These are phyloP conservation scores for Xerocomellus chrysenteron DNA, from an alignment of 768 basidiomycete species.

Conservation along the genomic window DNA sequence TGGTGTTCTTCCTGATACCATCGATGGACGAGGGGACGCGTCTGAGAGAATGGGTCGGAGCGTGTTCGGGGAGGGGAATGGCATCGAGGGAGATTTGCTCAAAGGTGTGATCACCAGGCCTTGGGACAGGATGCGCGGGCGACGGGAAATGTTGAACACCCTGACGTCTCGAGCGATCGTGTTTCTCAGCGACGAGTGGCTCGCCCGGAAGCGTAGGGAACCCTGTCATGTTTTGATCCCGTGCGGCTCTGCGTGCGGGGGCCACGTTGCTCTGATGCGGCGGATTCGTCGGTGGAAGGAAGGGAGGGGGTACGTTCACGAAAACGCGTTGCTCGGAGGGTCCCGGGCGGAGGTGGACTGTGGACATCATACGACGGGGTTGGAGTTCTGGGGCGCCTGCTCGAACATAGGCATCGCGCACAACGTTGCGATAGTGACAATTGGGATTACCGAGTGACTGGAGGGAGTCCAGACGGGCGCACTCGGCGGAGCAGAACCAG, in stretches of 20 bases:
- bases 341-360: neutral
- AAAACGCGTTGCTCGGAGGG: neutral
- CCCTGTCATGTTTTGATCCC: neutral
- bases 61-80: slow-evolving; percentile 7
- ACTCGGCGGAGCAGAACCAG: slow-evolving; percentile 28
- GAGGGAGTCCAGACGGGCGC: slow-evolving; percentile 29
- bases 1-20: slow-evolving; percentile 3
- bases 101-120: neutral
- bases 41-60: slow-evolving; percentile 8
- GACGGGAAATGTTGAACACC: neutral
- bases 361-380: slow-evolving; percentile 14
- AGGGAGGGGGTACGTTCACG: neutral
- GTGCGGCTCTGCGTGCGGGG: neutral
- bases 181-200: neutral
- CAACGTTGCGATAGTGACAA: slow-evolving; percentile 27
- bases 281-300: neutral
- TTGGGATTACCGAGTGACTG: slow-evolving; percentile 21
- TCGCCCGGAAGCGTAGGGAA: neutral
- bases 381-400: slow-evolving; percentile 1
- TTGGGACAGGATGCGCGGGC: neutral
- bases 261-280: neutral
- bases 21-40: slow-evolving; percentile 4
- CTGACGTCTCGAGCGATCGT: slow-evolving; percentile 2
- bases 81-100: slow-evolving; percentile 12
- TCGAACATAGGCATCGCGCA: slow-evolving; percentile 15